Conservation (phyloP, 2,329 filamentous ascomycete species). For the Aspergillus intermedius region DNA sequence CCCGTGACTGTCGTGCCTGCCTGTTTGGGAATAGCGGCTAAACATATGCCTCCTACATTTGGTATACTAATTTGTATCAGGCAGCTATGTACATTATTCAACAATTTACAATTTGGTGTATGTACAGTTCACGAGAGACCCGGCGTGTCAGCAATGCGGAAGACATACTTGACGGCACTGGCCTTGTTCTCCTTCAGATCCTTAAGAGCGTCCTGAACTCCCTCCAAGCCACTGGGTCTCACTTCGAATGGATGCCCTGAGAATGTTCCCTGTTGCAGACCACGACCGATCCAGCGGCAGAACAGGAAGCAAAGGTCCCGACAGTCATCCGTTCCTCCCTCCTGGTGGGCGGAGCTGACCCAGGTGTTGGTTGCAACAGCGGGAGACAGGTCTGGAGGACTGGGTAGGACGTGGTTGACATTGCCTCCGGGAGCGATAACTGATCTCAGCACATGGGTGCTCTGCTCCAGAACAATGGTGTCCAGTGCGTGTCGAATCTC, state of each 20-base stretch:
- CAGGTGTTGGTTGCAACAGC: slow-evolving; percentile 7
- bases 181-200: slow-evolving; percentile 55
- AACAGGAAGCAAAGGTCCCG: slow-evolving; percentile 41
- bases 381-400: slow-evolving; percentile 2
- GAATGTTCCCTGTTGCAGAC: slow-evolving; percentile 43
- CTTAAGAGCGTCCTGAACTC: slow-evolving; percentile 47
- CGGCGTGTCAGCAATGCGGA: slow-evolving; percentile 46
- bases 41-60: too few relatives aligned
- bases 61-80: too few relatives aligned
- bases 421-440: slow-evolving; percentile 9
- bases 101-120: too few relatives aligned
- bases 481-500: slow-evolving; percentile 7
- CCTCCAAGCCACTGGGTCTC: slow-evolving; percentile 46
- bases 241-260: slow-evolving; percentile 45
- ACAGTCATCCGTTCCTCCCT: slow-evolving; percentile 14
- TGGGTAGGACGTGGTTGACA: slow-evolving; percentile 7
- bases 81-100: too few relatives aligned
- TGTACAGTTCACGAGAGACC: not conserved
- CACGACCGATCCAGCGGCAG: slow-evolving; percentile 40
- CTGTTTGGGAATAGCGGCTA: too few relatives aligned
- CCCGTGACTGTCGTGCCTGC: too few relatives aligned
- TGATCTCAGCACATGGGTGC: slow-evolving; percentile 2
- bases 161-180: slow-evolving; percentile 60
- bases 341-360: slow-evolving; percentile 1
- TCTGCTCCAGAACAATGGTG: slow-evolving; percentile 4